Percentiles rank a stretch among this genome's conserved stretches.
Evolutionary conservation across 352 stramenopile species (phyloP).

Genomic region (Pythium aristosporum): DNA sequence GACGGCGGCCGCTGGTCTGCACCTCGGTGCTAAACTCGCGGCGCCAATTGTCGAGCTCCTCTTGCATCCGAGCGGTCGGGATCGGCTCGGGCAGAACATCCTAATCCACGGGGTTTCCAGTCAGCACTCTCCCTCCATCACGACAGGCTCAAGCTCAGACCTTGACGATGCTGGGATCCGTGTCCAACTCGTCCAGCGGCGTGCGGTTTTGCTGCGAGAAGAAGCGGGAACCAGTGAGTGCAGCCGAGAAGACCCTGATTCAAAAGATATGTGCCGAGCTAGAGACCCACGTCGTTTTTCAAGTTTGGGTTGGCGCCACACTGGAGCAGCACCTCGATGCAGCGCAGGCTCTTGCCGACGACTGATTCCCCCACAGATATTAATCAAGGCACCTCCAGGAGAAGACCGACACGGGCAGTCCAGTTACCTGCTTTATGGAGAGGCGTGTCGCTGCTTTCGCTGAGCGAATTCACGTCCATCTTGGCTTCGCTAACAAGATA

Average conservation of each 20-base stretch:
- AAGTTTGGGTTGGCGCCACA: slow-evolving; percentile 53
- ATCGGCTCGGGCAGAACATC: slow-evolving; percentile 27
- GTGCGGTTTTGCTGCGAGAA: slow-evolving; percentile 57
- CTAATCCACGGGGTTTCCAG: slow-evolving; percentile 2
- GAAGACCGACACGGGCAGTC: background rate
- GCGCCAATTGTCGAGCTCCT: slow-evolving; percentile 27
- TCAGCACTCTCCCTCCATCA: background rate
- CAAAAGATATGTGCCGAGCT: background rate
- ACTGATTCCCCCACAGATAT: slow-evolving; percentile 25
- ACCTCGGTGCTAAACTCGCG: slow-evolving; percentile 26
- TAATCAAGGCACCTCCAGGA: background rate
- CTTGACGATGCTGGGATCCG: slow-evolving; percentile 25
- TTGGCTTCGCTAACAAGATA: slow-evolving; percentile 46
- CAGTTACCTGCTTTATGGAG: slow-evolving; percentile 73
- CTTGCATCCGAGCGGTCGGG: slow-evolving; percentile 25
- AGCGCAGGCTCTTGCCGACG: slow-evolving; percentile 50
- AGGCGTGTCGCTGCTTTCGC: slow-evolving; percentile 72
- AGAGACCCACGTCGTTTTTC: slow-evolving; percentile 53
- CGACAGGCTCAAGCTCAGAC: slow-evolving; percentile 20
- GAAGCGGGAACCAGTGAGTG: background rate
- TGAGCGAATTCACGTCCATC: slow-evolving; percentile 59
- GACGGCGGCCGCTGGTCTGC: slow-evolving; percentile 7
- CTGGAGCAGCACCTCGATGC: slow-evolving; percentile 59
- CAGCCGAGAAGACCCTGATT: background rate
- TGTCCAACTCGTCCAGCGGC: slow-evolving; percentile 61